phyloP scores from a whole-genome alignment of 1,139 yeast genomes.

The Candida sojae region DNA sequence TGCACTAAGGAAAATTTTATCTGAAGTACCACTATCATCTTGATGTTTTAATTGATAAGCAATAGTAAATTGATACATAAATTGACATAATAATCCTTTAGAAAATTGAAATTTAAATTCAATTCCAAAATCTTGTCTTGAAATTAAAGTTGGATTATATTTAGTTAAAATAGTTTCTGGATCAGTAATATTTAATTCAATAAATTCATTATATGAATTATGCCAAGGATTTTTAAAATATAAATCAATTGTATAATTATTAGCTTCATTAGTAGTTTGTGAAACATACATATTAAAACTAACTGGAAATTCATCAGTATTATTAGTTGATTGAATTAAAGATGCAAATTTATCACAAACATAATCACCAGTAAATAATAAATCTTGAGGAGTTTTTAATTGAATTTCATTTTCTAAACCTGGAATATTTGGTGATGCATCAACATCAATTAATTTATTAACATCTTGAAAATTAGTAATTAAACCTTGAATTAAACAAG shows the following conservation, averaged over 20 bases:
- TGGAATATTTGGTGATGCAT: conserved; percentile 1
- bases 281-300: conserved; percentile 21
- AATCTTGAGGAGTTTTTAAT: conserved; percentile 16
- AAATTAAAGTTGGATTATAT: conserved; percentile 20
- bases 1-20: conserved; percentile 22
- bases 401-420: background rate
- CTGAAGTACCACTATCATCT: conserved; percentile 14
- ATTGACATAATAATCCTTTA: conserved; percentile 21
- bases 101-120: conserved; percentile 20
- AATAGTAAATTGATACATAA: conserved; percentile 21
- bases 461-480: conserved; percentile 20
- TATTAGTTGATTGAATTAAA: conserved; percentile 16
- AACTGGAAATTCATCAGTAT: conserved; percentile 19
- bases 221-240: conserved; percentile 20
- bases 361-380: conserved; percentile 17
- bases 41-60: conserved; percentile 19
- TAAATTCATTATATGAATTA: conserved; percentile 14
- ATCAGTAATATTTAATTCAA: conserved; percentile 19
- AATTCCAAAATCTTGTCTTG: conserved; percentile 20
- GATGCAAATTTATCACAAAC: conserved; percentile 23
- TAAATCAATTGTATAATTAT: conserved; percentile 21
- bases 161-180: conserved; percentile 13
- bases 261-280: conserved; percentile 13
- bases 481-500: conserved; percentile 26
- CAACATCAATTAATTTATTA: conserved; percentile 7